Conservation (phyloP, 129 eudicot species). For the Helianthus annuus region HanXRQr2.0-SUNRISE NC_035438.2:33617181-33617680, state of each 20-base stretch:
- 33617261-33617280: too few relatives aligned
- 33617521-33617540: background rate
- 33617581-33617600: background rate
- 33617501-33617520: too few relatives aligned
- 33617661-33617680: too few relatives aligned
- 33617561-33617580: background rate
- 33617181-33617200: background rate
- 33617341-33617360: background rate
- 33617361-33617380: background rate
- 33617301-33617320: background rate
- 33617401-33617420: background rate
- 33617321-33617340: background rate
- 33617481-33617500: too few relatives aligned
- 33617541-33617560: background rate
- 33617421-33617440: background rate
- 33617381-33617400: background rate
- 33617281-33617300: too few relatives aligned
- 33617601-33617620: background rate
- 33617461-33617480: background rate
- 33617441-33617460: background rate
- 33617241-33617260: too few relatives aligned
- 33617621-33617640: too few relatives aligned
- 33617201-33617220: too few relatives aligned
- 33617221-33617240: too few relatives aligned
- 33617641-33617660: too few relatives aligned